These are phyloP conservation scores for Penicillium hesseltinei DNA, from an alignment of 2,329 filamentous ascomycete genomes.

Conservation along the genomic window DNA sequence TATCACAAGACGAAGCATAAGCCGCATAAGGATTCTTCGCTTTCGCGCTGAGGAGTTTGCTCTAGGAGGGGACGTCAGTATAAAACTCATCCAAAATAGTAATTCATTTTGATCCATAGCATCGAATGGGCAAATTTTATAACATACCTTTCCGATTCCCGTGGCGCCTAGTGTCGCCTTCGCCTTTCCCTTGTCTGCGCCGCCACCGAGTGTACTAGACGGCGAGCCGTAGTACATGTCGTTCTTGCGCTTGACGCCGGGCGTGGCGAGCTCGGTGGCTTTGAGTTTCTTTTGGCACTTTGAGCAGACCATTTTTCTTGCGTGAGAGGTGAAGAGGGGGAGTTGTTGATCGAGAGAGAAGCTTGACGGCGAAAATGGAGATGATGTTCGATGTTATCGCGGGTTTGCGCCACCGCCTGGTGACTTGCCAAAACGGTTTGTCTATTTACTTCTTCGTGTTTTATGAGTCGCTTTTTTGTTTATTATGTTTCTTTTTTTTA, in stretches of 20 bases:
- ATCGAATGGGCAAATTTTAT: not conserved
- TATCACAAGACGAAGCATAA: conserved; percentile 60
- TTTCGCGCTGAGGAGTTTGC: conserved; percentile 62
- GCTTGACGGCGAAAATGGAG: conserved; percentile 5
- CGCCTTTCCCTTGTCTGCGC: conserved; percentile 34
- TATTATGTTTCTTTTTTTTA: not conserved
- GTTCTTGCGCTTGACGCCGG: conserved; percentile 64
- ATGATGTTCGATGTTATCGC: conserved; percentile 18
- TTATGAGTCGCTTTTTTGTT: not conserved
- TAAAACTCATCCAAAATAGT: not conserved
- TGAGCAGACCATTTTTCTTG: conserved; percentile 58
- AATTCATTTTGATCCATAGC: not conserved
- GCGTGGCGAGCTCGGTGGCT: conserved; percentile 61
- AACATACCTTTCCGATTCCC: conserved; percentile 58
- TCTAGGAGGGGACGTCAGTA: conserved; percentile 41
- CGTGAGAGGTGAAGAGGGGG: not conserved
- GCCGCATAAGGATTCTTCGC: conserved; percentile 66
- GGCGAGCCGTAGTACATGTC: conserved; percentile 66
- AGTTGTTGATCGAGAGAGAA: conserved; percentile 1
- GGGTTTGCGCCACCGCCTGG: conserved; percentile 18
- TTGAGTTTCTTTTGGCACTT: conserved; percentile 64
- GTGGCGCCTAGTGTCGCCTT: conserved; percentile 55
- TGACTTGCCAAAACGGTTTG: conserved; percentile 13
- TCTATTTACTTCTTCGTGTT: not conserved
- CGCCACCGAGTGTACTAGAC: conserved; percentile 38